phyloP scores from a whole-genome alignment of 345 rosid genomes.

The Physaria fendleri region DNA sequence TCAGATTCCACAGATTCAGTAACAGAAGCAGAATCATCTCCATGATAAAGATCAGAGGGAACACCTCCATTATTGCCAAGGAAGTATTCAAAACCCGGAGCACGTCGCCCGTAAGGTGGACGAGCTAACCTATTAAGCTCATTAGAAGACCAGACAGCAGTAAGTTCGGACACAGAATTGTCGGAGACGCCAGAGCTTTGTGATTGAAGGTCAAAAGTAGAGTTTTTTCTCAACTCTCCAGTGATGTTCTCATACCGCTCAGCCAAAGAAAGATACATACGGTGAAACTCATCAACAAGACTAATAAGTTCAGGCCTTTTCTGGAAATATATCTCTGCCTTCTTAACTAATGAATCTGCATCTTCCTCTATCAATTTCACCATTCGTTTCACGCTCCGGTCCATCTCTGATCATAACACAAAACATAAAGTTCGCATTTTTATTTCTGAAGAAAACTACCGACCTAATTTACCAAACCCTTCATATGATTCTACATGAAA shows the following conservation, averaged over 20 bases:
- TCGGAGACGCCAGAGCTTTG: conserved; percentile 58
- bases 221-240: conserved; percentile 55
- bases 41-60: conserved; percentile 44
- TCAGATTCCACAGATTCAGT: conserved; percentile 77
- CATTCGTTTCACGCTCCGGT: conserved; percentile 33
- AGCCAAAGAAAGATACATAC: conserved; percentile 38
- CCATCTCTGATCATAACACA: conserved; percentile 37
- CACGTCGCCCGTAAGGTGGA: conserved; percentile 42
- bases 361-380: conserved; percentile 38
- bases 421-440: background rate
- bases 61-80: conserved; percentile 54
- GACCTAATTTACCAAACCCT: conserved; percentile 8
- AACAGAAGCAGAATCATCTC: conserved; percentile 57
- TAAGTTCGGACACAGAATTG: conserved; percentile 31
- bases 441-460: background rate
- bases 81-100: conserved; percentile 63
- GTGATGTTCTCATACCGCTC: conserved; percentile 43
- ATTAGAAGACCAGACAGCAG: conserved; percentile 9
- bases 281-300: conserved; percentile 38
- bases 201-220: conserved; percentile 55
- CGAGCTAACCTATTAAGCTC: conserved; percentile 44
- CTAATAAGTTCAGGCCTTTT: conserved; percentile 40
- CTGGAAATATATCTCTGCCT: conserved; percentile 46
- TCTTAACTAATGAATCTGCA: conserved; percentile 45
- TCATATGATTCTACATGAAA: background rate